phyloP scores from a whole-genome alignment of 495 filamentous ascomycete genomes.

The Durotheca rogersii region DNA sequence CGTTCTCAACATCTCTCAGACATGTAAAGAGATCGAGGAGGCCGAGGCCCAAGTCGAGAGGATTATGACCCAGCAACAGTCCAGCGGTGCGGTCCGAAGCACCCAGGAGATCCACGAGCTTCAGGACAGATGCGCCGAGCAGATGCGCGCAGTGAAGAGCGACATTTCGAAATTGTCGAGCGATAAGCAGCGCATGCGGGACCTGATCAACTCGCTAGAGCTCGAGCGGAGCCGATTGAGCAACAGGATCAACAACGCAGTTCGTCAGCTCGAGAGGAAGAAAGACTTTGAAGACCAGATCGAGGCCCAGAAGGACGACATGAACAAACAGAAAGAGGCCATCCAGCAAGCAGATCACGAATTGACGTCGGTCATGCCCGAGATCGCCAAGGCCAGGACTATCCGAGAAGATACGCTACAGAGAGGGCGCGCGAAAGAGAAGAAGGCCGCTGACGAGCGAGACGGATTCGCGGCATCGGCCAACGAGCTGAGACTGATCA shows the following conservation, averaged over 20 bases:
- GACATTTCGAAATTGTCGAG: constrained; percentile 60
- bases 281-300: constrained; percentile 64
- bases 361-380: constrained; percentile 66
- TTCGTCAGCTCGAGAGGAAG: constrained; percentile 77
- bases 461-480: constrained; percentile 69
- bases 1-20: constrained; percentile 72
- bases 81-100: constrained; percentile 61
- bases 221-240: constrained; percentile 67
- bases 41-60: constrained; percentile 70
- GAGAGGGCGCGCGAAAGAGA: constrained; percentile 70
- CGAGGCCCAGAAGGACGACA: constrained; percentile 68
- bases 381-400: constrained; percentile 70
- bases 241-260: constrained; percentile 65
- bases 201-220: constrained; percentile 67
- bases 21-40: constrained; percentile 66
- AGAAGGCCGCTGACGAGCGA: constrained; percentile 69
- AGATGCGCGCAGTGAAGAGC: constrained; percentile 61
- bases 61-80: constrained; percentile 68
- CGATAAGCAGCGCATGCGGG: constrained; percentile 71
- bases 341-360: constrained; percentile 68
- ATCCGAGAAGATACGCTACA: constrained; percentile 73
- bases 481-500: constrained; percentile 71
- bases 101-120: constrained; percentile 83
- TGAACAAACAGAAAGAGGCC: constrained; percentile 63
- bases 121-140: constrained; percentile 65